Evolutionary conservation across 2,329 filamentous ascomycete genomes (phyloP).

Genomic region (Geosmithia flava): DNA sequence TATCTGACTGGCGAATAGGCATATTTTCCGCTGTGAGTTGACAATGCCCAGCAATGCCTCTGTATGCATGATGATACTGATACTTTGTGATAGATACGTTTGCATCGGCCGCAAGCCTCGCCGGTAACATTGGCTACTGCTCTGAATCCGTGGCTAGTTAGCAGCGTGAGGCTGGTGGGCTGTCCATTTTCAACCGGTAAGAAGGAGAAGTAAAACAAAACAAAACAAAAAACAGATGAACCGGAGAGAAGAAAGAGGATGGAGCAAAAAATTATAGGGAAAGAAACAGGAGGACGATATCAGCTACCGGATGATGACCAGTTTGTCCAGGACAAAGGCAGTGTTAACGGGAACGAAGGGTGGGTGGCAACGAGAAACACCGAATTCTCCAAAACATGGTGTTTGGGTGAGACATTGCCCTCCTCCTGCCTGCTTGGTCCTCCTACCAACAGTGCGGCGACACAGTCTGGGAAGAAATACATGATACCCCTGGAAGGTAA

Average conservation of each 20-base stretch:
- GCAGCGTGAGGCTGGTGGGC: too few relatives aligned
- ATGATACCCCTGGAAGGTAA: not conserved
- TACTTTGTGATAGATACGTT: conserved; percentile 34
- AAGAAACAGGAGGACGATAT: not conserved
- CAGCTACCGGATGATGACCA: not conserved
- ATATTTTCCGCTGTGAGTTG: conserved; percentile 48
- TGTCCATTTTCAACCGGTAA: not conserved
- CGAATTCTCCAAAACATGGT: not conserved
- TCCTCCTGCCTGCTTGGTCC: too few relatives aligned
- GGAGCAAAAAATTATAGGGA: too few relatives aligned
- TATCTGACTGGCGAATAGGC: conserved; percentile 24
- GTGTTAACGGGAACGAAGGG: not conserved
- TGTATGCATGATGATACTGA: not conserved
- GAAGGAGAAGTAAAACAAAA: not conserved
- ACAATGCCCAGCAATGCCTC: not conserved
- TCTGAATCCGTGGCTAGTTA: not conserved
- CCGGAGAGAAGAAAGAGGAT: too few relatives aligned
- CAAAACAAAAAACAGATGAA: not conserved
- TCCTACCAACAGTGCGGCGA: not conserved
- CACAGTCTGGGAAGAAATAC: not conserved
- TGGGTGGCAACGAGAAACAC: not conserved
- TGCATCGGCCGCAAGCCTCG: conserved; percentile 47
- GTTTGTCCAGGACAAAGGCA: not conserved
- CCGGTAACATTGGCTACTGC: conserved; percentile 3
- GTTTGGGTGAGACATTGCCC: not conserved